Conservation (phyloP, 2,329 filamentous ascomycete species). For the Botrytis fabae region DNA sequence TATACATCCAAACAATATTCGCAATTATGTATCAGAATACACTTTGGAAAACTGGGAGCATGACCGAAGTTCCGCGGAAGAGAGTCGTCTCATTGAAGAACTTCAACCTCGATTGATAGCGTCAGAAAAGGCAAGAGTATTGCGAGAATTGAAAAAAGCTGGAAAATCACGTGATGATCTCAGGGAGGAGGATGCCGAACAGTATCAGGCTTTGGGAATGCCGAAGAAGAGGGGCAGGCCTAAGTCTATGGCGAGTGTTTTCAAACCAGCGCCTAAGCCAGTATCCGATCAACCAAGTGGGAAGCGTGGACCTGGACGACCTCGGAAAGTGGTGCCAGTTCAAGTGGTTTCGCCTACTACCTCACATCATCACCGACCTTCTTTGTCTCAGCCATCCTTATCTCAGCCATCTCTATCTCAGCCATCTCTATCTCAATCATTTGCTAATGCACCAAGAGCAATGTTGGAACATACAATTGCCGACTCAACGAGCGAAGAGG, state of each 20-base stretch:
- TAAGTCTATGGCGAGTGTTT: slow-evolving; percentile 18
- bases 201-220: background rate
- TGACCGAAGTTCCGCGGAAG: slow-evolving; percentile 31
- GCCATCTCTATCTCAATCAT: slow-evolving; percentile 31
- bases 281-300: background rate
- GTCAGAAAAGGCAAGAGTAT: slow-evolving; percentile 22
- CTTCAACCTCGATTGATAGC: slow-evolving; percentile 23
- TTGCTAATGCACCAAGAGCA: slow-evolving; percentile 30
- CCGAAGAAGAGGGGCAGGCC: slow-evolving; percentile 25
- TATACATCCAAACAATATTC: slow-evolving; percentile 49
- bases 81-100: slow-evolving; percentile 23
- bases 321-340: slow-evolving; percentile 17
- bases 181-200: slow-evolving; percentile 18
- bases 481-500: slow-evolving; percentile 25
- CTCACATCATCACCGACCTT: slow-evolving; percentile 1
- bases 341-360: background rate
- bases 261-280: slow-evolving; percentile 5
- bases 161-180: slow-evolving; percentile 18
- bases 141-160: slow-evolving; percentile 21
- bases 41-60: slow-evolving; percentile 59
- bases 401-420: slow-evolving; percentile 33
- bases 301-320: slow-evolving; percentile 12
- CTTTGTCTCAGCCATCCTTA: slow-evolving; percentile 32
- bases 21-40: slow-evolving; percentile 59
- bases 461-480: slow-evolving; percentile 24